Conservation (phyloP, 768 basidiomycete genomes). For the Mycena olivaceomarginata region DNA sequence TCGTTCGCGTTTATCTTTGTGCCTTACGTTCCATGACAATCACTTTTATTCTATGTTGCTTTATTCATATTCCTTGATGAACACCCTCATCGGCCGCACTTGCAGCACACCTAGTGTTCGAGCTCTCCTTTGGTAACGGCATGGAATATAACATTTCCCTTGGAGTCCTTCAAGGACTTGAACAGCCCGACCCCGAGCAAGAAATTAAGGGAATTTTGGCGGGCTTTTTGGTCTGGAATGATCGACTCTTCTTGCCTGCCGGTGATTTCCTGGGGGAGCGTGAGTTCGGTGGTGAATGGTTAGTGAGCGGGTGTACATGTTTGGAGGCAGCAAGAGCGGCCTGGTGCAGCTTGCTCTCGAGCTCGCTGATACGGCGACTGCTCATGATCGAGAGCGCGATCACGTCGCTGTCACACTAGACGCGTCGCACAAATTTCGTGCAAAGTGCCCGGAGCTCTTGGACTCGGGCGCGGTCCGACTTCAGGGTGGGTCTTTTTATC, state of each 20-base stretch:
- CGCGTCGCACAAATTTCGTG: no score
- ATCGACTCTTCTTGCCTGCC: conserved; percentile 80
- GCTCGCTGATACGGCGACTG: no score
- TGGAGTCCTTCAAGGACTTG: conserved; percentile 76
- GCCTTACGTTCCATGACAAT: no score
- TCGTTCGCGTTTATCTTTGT: no score
- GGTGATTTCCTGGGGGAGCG: conserved; percentile 61
- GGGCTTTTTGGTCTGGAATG: conserved; percentile 74
- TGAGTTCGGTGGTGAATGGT: conserved; percentile 1
- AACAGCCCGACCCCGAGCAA: conserved; percentile 81
- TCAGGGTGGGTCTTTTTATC: no score
- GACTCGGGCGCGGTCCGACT: no score
- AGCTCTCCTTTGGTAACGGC: conserved; percentile 84
- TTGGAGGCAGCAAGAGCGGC: no score
- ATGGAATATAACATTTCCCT: conserved; percentile 78
- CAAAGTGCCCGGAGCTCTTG: no score
- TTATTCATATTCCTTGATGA: not conserved
- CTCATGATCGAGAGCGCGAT: no score
- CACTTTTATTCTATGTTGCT: no score
- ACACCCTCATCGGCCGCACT: conserved; percentile 25
- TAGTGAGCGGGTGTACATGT: conserved; percentile 59
- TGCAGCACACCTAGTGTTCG: conserved; percentile 69
- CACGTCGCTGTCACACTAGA: not conserved
- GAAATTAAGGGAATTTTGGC: no score
- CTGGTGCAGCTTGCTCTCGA: no score